Evolutionary conservation across 139 green algal genomes (phyloP).

Genomic region (Micromonas pusilla): DNA sequence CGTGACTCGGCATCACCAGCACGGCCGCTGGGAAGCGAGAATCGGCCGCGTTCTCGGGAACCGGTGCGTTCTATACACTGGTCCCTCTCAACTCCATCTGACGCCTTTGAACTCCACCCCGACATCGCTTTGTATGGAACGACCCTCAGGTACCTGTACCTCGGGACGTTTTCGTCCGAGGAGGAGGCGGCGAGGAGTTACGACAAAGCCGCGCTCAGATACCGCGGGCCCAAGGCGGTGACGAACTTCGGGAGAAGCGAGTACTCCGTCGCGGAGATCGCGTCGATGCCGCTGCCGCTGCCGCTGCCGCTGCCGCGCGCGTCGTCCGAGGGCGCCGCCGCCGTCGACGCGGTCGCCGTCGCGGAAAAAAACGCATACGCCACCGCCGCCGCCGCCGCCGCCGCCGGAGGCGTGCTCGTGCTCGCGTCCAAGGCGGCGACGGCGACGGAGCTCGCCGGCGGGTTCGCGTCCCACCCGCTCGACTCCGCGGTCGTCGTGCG

Average conservation of each 20-base stretch:
- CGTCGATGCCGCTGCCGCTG: not conserved
- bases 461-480: too few species aligned
- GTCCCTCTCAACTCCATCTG: too few species aligned
- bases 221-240: slow-evolving; percentile 51
- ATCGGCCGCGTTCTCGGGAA: slow-evolving; percentile 62
- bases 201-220: slow-evolving; percentile 42
- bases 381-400: not conserved
- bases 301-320: too few species aligned
- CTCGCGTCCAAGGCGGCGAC: too few species aligned
- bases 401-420: too few species aligned
- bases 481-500: too few species aligned
- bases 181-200: slow-evolving; percentile 42
- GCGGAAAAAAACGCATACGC: not conserved
- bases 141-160: slow-evolving; percentile 49
- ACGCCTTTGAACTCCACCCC: too few species aligned
- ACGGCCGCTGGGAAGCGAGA: slow-evolving; percentile 68
- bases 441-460: too few species aligned
- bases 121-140: too few species aligned
- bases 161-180: slow-evolving; percentile 45
- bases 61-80: too few species aligned
- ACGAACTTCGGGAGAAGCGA: slow-evolving; percentile 56
- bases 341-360: not conserved
- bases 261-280: slow-evolving; percentile 34
- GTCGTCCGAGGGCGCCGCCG: not conserved
- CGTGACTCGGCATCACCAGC: slow-evolving; percentile 57